Conservation (phyloP, 192 early-diverging fungal genomes). For the Entomortierella chlamydospora region DNA sequence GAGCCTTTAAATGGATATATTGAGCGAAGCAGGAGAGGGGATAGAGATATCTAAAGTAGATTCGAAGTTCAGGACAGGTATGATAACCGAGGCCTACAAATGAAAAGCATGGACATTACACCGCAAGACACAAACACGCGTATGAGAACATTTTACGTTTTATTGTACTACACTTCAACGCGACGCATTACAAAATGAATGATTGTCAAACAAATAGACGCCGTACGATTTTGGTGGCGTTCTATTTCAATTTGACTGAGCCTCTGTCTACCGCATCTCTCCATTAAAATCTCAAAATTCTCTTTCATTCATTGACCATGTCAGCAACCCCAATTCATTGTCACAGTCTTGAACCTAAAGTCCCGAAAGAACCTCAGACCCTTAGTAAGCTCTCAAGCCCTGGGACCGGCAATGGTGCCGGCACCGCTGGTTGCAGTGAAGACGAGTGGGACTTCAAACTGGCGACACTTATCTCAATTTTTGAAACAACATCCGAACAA, state of each 20-base stretch:
- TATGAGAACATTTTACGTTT: no score
- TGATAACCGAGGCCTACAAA: no score
- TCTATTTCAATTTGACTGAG: background rate
- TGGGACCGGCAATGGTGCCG: no score
- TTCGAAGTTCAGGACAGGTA: no score
- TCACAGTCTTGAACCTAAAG: background rate
- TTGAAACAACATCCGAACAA: conserved; percentile 28
- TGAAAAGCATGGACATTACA: background rate
- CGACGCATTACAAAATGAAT: background rate
- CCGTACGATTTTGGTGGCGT: conserved; percentile 5
- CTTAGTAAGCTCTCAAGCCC: no score
- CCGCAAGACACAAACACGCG: no score
- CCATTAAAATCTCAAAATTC: background rate
- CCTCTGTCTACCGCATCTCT: background rate
- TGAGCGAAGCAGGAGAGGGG: background rate
- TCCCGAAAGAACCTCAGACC: background rate
- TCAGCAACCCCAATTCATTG: background rate
- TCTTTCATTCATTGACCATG: background rate
- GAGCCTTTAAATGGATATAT: no score
- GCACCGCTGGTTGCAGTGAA: background rate
- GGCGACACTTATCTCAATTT: conserved; percentile 46
- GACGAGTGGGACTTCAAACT: conserved; percentile 38
- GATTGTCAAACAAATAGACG: background rate
- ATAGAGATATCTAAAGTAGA: background rate
- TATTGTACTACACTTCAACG: no score